Evolutionary conservation across 805 yeast species (phyloP).

Genomic region (Citeromyces matritensis): DNA sequence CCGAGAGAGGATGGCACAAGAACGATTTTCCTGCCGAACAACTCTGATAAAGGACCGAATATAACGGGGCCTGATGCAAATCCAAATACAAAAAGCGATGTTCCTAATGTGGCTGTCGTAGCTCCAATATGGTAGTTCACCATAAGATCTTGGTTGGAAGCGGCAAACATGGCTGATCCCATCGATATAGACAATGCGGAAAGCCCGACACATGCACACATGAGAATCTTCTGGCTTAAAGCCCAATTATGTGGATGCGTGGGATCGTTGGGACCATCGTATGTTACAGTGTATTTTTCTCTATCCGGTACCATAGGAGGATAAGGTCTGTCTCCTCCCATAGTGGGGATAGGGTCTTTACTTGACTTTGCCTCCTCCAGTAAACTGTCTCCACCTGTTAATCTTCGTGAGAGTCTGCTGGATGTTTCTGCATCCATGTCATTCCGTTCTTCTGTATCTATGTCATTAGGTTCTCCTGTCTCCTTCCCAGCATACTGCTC

Average conservation of each 20-base stretch:
- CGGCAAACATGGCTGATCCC: slow-evolving; percentile 77
- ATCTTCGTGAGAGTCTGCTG: background rate
- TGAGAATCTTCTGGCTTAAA: slow-evolving; percentile 22
- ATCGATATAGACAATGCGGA: slow-evolving; percentile 39
- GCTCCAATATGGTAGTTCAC: slow-evolving; percentile 40
- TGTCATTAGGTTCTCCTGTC: too few relatives aligned
- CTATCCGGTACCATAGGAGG: slow-evolving; percentile 48
- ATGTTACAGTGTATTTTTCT: slow-evolving; percentile 48
- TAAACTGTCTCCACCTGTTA: slow-evolving; percentile 5
- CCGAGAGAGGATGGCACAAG: slow-evolving; percentile 41
- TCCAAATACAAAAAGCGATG: slow-evolving; percentile 79
- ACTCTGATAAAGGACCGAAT: slow-evolving; percentile 83
- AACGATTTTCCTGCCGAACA: slow-evolving; percentile 56
- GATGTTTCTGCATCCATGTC: too few relatives aligned
- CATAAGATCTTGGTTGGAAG: slow-evolving; percentile 34
- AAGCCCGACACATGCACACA: slow-evolving; percentile 30
- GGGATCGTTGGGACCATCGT: slow-evolving; percentile 72
- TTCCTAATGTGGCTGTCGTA: slow-evolving; percentile 61
- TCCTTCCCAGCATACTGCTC: too few relatives aligned
- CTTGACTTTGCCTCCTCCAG: slow-evolving; percentile 14
- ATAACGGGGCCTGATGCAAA: slow-evolving; percentile 86
- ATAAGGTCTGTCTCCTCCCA: slow-evolving; percentile 55
- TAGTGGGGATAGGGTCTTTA: slow-evolving; percentile 28
- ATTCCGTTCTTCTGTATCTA: too few relatives aligned
- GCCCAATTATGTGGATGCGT: slow-evolving; percentile 73